Evolutionary conservation across 2,329 filamentous ascomycete genomes (phyloP).

Genomic region (Cladorrhinum sp.): DNA sequence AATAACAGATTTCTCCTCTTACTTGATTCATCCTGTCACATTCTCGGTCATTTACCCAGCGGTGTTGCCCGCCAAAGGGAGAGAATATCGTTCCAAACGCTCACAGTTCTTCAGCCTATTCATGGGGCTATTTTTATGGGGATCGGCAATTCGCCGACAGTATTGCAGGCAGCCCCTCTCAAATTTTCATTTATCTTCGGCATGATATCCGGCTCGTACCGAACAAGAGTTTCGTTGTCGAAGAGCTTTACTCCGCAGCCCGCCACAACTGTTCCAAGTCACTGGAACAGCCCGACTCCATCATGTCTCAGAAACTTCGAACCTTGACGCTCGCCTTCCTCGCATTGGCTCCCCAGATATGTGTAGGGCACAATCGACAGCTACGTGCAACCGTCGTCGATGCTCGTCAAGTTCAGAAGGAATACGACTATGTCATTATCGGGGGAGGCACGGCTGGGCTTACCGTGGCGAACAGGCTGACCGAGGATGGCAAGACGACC

Average conservation of each 20-base stretch:
- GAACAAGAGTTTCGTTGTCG: too few species aligned
- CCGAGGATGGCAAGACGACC: slow-evolving; percentile 20
- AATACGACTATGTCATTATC: slow-evolving; percentile 32
- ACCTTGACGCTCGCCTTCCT: slow-evolving; percentile 2
- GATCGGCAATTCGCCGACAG: slow-evolving; percentile 2
- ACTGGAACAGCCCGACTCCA: background rate
- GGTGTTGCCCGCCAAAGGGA: background rate
- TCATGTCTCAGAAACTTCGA: background rate
- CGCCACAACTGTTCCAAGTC: too few species aligned
- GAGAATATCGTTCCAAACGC: background rate
- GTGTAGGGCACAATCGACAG: slow-evolving; percentile 5
- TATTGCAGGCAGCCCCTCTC: background rate
- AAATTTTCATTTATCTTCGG: background rate
- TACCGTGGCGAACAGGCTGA: slow-evolving; percentile 25
- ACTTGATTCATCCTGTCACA: background rate
- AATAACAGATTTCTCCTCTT: background rate
- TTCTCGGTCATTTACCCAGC: slow-evolving; percentile 1
- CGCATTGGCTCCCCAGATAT: background rate
- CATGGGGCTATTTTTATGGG: background rate
- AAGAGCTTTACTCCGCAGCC: too few species aligned
- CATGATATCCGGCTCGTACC: background rate
- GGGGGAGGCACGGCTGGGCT: slow-evolving; percentile 26
- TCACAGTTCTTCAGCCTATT: slow-evolving; percentile 11
- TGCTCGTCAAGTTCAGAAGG: slow-evolving; percentile 14
- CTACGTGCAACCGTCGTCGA: slow-evolving; percentile 10